These are phyloP conservation scores for Neonectria sp. DNA, from an alignment of 2,329 filamentous ascomycete species.

Conservation along the genomic window DNA sequence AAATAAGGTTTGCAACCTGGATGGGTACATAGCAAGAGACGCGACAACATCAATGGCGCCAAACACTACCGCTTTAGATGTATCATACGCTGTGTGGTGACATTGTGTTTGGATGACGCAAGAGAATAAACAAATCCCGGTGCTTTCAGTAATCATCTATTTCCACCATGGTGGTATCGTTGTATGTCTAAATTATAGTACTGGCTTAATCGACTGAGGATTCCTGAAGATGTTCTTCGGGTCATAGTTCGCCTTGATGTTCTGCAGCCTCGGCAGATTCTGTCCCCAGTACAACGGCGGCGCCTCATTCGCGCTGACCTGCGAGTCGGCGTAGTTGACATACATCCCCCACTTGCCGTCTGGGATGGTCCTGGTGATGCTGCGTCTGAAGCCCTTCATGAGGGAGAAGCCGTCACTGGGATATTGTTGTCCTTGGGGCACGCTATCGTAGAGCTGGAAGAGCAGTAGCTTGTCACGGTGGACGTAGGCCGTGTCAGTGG, in stretches of 20 bases:
- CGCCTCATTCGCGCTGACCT: conserved; percentile 51
- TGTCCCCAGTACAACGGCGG: conserved; percentile 56
- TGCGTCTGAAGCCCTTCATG: conserved; percentile 53
- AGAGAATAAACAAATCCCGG: no score
- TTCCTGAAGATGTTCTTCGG: conserved; percentile 57
- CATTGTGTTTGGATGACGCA: no score
- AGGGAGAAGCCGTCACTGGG: conserved; percentile 53
- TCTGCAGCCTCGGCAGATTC: conserved; percentile 52
- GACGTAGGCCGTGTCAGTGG: conserved; percentile 53
- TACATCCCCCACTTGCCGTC: conserved; percentile 57
- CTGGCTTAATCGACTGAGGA: conserved; percentile 50
- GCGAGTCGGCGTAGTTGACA: conserved; percentile 59
- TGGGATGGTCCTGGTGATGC: conserved; percentile 48
- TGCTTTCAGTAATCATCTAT: background rate
- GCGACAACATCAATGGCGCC: no score
- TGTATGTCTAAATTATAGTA: background rate
- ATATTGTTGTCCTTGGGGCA: conserved; percentile 43
- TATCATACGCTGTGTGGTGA: no score
- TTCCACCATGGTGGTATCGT: background rate
- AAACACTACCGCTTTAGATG: no score
- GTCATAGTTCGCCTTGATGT: conserved; percentile 55
- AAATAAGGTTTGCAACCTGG: no score
- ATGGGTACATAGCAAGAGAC: no score
- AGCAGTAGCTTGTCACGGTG: conserved; percentile 64
- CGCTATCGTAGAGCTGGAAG: conserved; percentile 65